Percentiles rank a stretch among this genome's conserved stretches.
Evolutionary conservation across 2,329 filamentous ascomycete species (phyloP).

Genomic region (Davidsoniella neocaledoniae): DNA sequence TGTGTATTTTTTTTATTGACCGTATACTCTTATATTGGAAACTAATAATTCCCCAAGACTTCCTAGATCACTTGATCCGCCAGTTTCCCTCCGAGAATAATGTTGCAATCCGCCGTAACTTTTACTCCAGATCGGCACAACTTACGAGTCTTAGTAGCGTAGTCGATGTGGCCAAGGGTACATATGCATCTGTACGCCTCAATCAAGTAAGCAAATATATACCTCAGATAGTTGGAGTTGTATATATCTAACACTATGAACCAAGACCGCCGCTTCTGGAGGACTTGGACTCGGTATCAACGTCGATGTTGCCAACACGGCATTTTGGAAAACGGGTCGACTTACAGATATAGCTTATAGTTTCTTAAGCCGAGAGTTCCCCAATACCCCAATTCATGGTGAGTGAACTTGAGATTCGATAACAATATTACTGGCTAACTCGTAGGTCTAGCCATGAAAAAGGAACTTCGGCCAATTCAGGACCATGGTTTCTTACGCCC

Average conservation of each 20-base stretch:
- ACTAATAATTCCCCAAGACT: conserved; percentile 26
- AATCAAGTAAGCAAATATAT: conserved; percentile 29
- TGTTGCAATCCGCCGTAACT: conserved; percentile 62
- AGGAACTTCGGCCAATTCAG: no score
- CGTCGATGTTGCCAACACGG: conserved; percentile 78
- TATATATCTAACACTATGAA: not conserved
- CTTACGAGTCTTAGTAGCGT: no score
- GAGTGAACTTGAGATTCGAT: no score
- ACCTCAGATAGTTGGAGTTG: not conserved
- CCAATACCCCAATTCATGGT: no score
- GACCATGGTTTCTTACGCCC: not conserved
- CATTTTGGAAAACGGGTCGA: conserved; percentile 51
- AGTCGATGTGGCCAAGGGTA: conserved; percentile 69
- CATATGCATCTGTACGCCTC: conserved; percentile 71
- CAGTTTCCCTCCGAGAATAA: conserved; percentile 55
- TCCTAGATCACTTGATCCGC: conserved; percentile 77
- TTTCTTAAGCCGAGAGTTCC: no score
- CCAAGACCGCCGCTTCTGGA: conserved; percentile 15
- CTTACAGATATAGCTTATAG: conserved; percentile 21
- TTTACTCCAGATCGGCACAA: conserved; percentile 36
- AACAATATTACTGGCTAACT: no score
- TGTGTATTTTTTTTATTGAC: conserved; percentile 1
- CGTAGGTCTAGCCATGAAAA: no score
- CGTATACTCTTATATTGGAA: not conserved
- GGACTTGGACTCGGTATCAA: conserved; percentile 61